Conservation (phyloP, 768 basidiomycete genomes). For the Boletus rufocinnamomeus region DNA sequence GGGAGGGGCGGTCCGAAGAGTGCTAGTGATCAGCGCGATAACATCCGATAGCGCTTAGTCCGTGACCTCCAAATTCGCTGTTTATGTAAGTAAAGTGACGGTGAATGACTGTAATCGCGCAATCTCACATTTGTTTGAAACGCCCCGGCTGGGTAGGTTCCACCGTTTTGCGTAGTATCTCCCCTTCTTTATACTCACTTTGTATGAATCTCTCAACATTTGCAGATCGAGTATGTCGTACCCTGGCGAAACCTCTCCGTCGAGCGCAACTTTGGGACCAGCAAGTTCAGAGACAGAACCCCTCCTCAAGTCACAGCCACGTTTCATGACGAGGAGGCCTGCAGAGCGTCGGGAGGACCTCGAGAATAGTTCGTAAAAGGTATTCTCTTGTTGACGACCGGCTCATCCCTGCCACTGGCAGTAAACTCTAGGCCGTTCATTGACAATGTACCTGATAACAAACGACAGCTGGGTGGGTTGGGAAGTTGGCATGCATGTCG, state of each 20-base stretch:
- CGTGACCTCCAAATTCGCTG: too few species aligned
- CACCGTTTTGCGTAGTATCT: background rate
- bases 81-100: too few species aligned
- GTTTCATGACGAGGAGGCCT: background rate
- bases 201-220: too few species aligned
- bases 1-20: too few species aligned
- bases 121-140: too few species aligned
- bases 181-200: background rate
- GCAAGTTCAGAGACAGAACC: conserved; percentile 24
- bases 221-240: conserved; percentile 5
- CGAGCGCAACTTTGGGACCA: background rate
- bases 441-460: conserved; percentile 50
- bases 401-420: conserved; percentile 7
- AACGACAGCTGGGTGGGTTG: conserved; percentile 53
- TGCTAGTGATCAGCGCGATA: too few species aligned
- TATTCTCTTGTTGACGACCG: background rate
- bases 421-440: conserved; percentile 20
- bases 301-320: conserved; percentile 14
- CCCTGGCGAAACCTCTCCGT: background rate
- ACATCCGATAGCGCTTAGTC: too few species aligned
- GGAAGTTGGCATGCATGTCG: conserved; percentile 1
- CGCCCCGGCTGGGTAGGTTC: too few species aligned
- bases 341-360: background rate
- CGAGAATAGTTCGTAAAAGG: conserved; percentile 17
- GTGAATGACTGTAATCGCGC: too few species aligned